Base-by-base conservation (phyloP, 2,329 filamentous ascomycete species). In the Paramyrothecium roridum region DNA sequence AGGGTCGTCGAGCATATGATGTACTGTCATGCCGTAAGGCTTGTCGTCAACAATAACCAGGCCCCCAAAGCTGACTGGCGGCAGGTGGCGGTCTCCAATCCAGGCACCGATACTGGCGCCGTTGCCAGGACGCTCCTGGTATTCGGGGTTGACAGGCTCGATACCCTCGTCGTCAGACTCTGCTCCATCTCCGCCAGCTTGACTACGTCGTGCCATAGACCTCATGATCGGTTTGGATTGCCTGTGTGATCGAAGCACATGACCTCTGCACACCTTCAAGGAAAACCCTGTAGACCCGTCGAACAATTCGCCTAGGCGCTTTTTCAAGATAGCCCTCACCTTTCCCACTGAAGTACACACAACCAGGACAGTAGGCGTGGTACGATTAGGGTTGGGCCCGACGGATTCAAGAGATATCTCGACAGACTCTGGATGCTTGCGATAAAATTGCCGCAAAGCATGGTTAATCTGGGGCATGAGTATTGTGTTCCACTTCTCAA, bases 91-190 rank as follows among this genome's bases (percentile, higher is more conserved):
- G 60, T 92, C 85, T 55, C 90, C 89, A 52, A 90, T 86, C 79
- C 91, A 97, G 1, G 93, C 93, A 8, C 93, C 93, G 56, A 98
- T 97, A 47, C 92, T 96, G 8, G 93, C 93, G 1, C 93, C 93
- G 62, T 93, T 96, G 0, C 84, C 73, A 1, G 93, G 93, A 21
- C 83, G 82, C 63, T 87, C 79, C 70, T 98, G 93, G 67, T 91
- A 93, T 56, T 85, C 86, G 1, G 86, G 85, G 65, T 96, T 96
- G 34, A 79, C 80, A 0, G 82, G 79, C 11, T 71, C 69, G 0
- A 71, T 52, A 3, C 77, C 73, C 8, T 69, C 67, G 1, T 62
- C 76, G 7, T 80, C 77, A 11, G 19, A 51, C 13, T 19, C 30
- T 16, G 30, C 33, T 4, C 23, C 21, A 12, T 75, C 72, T 8